Conservation (phyloP, 352 stramenopile species). For the Globisporangium viniferum region DNA sequence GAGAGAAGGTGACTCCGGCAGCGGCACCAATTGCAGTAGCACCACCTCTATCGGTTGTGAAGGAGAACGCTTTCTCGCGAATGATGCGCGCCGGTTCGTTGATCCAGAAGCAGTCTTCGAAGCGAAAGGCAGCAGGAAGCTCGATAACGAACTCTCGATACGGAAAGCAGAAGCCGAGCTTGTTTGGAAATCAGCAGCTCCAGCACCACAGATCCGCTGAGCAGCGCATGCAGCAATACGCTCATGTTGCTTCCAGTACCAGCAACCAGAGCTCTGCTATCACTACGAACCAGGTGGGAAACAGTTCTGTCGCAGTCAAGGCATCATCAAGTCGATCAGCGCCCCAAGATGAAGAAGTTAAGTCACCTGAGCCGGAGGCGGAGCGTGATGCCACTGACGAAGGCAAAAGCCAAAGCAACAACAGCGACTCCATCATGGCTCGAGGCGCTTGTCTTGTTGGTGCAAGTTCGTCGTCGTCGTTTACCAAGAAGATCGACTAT, state of each 20-base stretch:
- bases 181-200: slow-evolving; percentile 3
- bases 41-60: slow-evolving; percentile 6
- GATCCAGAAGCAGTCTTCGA: slow-evolving; percentile 50
- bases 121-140: slow-evolving; percentile 39
- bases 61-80: slow-evolving; percentile 78
- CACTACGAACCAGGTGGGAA: neutral
- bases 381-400: neutral
- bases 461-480: neutral
- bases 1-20: neutral
- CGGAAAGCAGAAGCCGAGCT: slow-evolving; percentile 5
- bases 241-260: slow-evolving; percentile 6
- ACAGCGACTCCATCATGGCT: slow-evolving; percentile 1
- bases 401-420: neutral
- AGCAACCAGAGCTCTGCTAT: neutral
- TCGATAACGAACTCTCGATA: slow-evolving; percentile 1
- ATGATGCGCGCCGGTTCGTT: slow-evolving; percentile 74
- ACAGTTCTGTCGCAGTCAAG: neutral
- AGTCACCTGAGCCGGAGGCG: neutral
- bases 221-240: slow-evolving; percentile 22
- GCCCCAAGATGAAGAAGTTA: neutral
- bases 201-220: slow-evolving; percentile 4
- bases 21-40: slow-evolving; percentile 8
- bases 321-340: neutral
- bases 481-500: neutral
- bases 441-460: slow-evolving; percentile 3